Percentiles rank a stretch among this genome's conserved stretches.
These are phyloP conservation scores for Pholiota conissans DNA, from an alignment of 768 basidiomycete species.

Conservation along the genomic window DNA sequence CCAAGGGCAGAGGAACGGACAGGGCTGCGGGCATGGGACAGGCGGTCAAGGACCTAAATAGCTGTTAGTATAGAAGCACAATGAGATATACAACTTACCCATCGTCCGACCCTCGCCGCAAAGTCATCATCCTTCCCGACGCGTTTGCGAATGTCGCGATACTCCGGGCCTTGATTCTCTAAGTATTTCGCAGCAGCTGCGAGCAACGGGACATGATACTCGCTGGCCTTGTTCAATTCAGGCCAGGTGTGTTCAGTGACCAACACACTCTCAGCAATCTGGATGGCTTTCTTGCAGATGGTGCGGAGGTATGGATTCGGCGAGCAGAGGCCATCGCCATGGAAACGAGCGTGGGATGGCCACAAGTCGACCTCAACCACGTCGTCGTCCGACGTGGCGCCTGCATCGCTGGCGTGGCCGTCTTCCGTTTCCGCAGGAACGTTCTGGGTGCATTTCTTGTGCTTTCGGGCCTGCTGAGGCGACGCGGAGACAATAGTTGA, in stretches of 20 bases:
- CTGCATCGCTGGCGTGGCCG: no score
- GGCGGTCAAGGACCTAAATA: no score
- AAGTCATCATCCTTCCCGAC: constrained; percentile 4
- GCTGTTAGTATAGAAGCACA: no score
- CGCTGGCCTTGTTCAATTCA: not conserved
- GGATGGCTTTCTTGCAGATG: constrained; percentile 1
- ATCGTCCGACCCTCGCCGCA: constrained; percentile 1
- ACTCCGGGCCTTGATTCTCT: not conserved
- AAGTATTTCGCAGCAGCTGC: not conserved
- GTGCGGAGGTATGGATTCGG: not conserved
- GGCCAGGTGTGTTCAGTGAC: constrained; percentile 3
- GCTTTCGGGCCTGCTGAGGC: no score
- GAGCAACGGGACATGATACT: not conserved
- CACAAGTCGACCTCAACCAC: no score
- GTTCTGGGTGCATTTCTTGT: no score
- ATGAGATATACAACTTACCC: no score
- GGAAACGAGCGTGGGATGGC: not conserved
- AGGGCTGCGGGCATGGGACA: no score
- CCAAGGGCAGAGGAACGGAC: no score
- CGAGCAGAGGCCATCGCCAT: not conserved
- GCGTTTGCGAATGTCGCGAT: not conserved
- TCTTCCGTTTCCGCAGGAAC: no score
- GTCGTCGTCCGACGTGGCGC: no score
- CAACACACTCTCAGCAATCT: not conserved
- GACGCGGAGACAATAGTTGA: no score